Evolutionary conservation across 129 eudicot species (phyloP).

Genomic region (Flaveria sonorensis): DNA sequence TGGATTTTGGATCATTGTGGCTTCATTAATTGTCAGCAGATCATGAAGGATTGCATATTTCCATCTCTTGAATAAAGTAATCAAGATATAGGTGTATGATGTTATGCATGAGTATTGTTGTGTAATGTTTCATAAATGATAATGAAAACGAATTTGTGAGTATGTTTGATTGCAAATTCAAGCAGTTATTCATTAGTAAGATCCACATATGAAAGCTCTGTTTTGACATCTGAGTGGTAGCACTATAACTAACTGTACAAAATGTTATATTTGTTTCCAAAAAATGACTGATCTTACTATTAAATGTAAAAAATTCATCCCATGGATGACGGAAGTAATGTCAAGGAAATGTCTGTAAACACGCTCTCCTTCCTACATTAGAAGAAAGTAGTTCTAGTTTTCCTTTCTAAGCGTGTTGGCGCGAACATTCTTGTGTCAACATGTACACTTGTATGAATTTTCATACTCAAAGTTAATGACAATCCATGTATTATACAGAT

Average conservation of each 20-base stretch:
- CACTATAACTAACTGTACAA: too few relatives aligned
- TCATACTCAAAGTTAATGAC: conserved; percentile 6
- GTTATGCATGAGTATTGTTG: neutral
- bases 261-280: neutral
- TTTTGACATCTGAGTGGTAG: too few relatives aligned
- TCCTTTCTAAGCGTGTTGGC: too few relatives aligned
- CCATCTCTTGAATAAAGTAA: neutral
- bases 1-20: conserved; percentile 6
- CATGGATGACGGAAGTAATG: too few relatives aligned
- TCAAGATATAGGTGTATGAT: neutral
- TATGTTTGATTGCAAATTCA: too few relatives aligned
- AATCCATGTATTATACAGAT: conserved; percentile 3
- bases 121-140: neutral
- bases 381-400: too few relatives aligned
- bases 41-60: neutral
- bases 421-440: too few relatives aligned
- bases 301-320: neutral
- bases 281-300: too few relatives aligned
- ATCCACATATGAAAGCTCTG: too few relatives aligned
- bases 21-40: neutral
- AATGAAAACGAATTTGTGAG: neutral
- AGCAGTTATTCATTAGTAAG: too few relatives aligned
- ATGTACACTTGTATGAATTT: conserved; percentile 1
- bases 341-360: neutral
- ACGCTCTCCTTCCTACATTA: neutral